Conservation (phyloP, 2,329 filamentous ascomycete species). For the Apiospora malaysiana region DNA sequence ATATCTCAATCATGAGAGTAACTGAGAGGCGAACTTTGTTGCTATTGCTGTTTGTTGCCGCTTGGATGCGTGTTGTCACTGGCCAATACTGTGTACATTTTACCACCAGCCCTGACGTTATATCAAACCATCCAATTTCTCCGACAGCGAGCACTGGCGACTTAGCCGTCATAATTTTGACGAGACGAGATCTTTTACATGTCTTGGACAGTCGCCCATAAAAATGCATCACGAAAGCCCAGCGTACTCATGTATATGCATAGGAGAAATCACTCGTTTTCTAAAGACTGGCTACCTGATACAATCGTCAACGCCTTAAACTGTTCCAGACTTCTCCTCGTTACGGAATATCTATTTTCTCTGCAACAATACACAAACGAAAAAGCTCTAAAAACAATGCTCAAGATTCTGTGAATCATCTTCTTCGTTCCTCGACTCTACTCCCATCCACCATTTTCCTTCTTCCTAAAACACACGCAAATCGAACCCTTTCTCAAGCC, state of each 20-base stretch:
- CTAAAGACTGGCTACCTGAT: conserved; percentile 7
- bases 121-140: neutral
- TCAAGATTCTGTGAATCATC: conserved; percentile 19
- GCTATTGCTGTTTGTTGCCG: no score
- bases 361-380: conserved; percentile 16
- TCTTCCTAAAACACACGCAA: conserved; percentile 3
- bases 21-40: neutral
- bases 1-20: neutral
- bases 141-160: neutral
- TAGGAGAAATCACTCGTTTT: neutral
- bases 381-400: conserved; percentile 20
- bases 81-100: neutral
- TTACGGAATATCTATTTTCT: neutral
- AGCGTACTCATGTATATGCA: neutral
- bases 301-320: neutral
- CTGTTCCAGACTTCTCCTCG: conserved; percentile 4
- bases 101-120: neutral
- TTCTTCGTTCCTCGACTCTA: conserved; percentile 6
- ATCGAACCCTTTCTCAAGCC: neutral
- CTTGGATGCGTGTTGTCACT: neutral
- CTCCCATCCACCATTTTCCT: neutral
- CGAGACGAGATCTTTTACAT: neutral
- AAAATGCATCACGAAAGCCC: neutral
- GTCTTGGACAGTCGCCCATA: neutral
- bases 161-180: neutral